Evolutionary conservation across 495 filamentous ascomycete species (phyloP).

Genomic region (Parachaetomium inaequale): DNA sequence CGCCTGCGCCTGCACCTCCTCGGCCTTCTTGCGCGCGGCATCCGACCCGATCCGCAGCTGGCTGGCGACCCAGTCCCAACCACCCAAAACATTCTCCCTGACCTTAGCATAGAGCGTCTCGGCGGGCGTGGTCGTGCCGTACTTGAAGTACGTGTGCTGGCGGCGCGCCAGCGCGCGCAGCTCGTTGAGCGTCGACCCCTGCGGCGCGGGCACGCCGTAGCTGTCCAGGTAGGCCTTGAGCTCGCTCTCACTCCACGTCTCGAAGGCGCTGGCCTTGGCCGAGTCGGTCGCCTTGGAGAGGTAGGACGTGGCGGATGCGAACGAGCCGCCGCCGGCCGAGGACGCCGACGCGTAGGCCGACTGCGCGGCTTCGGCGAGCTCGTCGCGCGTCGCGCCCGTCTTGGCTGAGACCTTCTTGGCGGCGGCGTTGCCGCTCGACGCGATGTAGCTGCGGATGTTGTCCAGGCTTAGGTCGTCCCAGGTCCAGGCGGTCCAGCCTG

Average conservation of each 20-base stretch:
- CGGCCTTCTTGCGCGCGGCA: conserved; percentile 57
- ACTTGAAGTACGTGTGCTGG: conserved; percentile 71
- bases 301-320: conserved; percentile 71
- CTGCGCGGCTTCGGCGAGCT: conserved; percentile 68
- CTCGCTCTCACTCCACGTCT: conserved; percentile 75
- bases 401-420: conserved; percentile 66
- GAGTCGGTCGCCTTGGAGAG: conserved; percentile 63
- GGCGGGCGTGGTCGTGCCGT: conserved; percentile 65
- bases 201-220: conserved; percentile 70
- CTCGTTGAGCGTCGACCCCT: conserved; percentile 65
- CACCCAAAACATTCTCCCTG: conserved; percentile 46
- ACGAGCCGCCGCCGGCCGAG: conserved; percentile 59
- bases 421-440: conserved; percentile 52
- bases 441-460: conserved; percentile 69
- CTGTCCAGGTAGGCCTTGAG: conserved; percentile 78
- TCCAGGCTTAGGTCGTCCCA: conserved; percentile 81
- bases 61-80: conserved; percentile 57
- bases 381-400: conserved; percentile 63
- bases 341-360: conserved; percentile 68
- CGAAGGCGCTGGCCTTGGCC: conserved; percentile 68
- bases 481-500: conserved; percentile 72
- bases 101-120: conserved; percentile 64
- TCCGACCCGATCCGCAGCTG: conserved; percentile 60
- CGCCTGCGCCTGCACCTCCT: conserved; percentile 16
- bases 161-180: conserved; percentile 65